Conservation (phyloP, 441 rosid species). For the Adansonia gregorii region DNA sequence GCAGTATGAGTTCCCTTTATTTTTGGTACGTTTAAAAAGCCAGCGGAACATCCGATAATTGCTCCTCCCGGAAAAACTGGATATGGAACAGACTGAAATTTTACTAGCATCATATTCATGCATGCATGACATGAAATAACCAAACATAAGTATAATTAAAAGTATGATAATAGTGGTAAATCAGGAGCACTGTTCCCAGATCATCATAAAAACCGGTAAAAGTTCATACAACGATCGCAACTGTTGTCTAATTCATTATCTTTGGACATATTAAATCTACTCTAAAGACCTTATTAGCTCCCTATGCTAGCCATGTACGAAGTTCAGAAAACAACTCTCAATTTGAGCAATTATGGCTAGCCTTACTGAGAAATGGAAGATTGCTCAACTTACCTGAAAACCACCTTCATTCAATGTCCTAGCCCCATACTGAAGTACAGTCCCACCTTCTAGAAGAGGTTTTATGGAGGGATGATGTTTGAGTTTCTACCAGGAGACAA, state of each 20-base stretch:
- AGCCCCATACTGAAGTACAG: conserved; percentile 91
- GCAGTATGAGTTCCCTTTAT: conserved; percentile 99
- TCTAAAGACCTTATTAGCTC: conserved; percentile 13
- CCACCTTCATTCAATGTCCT: conserved; percentile 98
- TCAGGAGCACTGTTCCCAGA: conserved; percentile 6
- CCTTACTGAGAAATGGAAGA: background rate
- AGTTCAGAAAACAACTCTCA: conserved; percentile 13
- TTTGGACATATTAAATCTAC: background rate
- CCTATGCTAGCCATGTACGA: conserved; percentile 6
- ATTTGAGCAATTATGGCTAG: background rate
- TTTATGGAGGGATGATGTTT: conserved; percentile 94
- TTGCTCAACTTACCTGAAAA: conserved; percentile 68
- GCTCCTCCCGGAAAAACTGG: conserved; percentile 99
- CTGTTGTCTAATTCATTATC: background rate
- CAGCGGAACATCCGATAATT: conserved; percentile 95
- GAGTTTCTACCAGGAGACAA: conserved; percentile 59
- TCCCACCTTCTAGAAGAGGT: conserved; percentile 84
- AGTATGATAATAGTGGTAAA: background rate
- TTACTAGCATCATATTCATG: conserved; percentile 77
- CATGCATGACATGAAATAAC: conserved; percentile 36
- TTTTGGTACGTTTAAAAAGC: conserved; percentile 94
- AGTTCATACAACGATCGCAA: conserved; percentile 8
- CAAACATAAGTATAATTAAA: conserved; percentile 10
- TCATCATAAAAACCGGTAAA: background rate
- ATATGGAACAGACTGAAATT: conserved; percentile 98